Conservation (phyloP, 768 basidiomycete species). For the Tephrocybe sp. region DNA sequence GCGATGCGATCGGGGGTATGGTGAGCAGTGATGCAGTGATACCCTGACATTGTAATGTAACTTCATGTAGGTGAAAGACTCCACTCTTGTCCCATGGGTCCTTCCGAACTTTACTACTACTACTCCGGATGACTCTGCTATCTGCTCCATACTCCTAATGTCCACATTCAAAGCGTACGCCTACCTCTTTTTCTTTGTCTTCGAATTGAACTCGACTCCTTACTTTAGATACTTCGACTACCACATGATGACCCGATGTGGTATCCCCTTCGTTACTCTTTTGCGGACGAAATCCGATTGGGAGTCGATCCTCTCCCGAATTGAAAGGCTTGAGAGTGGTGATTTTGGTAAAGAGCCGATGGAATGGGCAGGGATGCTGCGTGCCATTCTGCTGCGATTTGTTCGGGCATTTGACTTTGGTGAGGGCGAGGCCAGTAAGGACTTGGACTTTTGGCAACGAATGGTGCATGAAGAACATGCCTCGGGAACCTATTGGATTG, state of each 20-base stretch:
- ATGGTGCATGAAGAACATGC: constrained; percentile 7
- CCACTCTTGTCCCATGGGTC: neutral
- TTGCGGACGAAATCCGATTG: constrained; percentile 22
- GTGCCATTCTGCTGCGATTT: constrained; percentile 20
- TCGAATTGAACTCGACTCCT: neutral
- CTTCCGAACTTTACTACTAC: constrained; percentile 3
- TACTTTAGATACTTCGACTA: constrained; percentile 17
- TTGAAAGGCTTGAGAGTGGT: constrained; percentile 21
- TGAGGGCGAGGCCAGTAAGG: neutral
- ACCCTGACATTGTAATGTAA: neutral
- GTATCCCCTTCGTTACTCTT: constrained; percentile 22
- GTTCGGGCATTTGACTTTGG: constrained; percentile 17
- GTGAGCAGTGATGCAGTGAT: constrained; percentile 5
- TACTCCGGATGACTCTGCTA: neutral
- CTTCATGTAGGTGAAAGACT: neutral
- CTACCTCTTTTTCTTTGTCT: neutral
- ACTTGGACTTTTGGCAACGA: constrained; percentile 10
- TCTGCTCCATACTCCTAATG: neutral
- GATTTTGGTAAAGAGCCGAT: constrained; percentile 21
- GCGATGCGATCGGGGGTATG: constrained; percentile 20
- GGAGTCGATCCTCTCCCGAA: constrained; percentile 18
- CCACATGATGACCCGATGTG: constrained; percentile 12
- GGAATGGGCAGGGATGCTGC: constrained; percentile 20
- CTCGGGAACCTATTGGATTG: constrained; percentile 1
- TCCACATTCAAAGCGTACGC: neutral